Evolutionary conservation across 2,329 filamentous ascomycete genomes (phyloP).

Genomic region (Verticillium albo-atrum): DNA sequence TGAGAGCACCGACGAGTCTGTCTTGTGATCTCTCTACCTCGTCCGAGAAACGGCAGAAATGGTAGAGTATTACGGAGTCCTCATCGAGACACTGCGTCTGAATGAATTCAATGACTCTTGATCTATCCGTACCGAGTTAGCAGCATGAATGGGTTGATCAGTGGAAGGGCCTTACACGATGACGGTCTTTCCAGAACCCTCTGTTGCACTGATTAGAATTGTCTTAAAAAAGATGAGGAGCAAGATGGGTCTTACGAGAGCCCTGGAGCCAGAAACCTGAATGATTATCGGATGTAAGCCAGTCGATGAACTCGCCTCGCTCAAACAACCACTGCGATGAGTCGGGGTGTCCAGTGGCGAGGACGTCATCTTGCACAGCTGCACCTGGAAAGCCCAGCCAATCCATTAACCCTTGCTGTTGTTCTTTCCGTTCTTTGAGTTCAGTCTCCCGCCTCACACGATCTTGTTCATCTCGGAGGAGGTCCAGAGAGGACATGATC

Average conservation of each 20-base stretch:
- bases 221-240: not conserved
- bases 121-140: not conserved
- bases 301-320: not conserved
- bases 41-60: not conserved
- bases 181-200: not conserved
- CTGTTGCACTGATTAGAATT: not conserved
- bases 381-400: not conserved
- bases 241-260: not conserved
- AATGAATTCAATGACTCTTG: not conserved
- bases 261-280: not conserved
- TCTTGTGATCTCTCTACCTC: not conserved
- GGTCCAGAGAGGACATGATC: not conserved
- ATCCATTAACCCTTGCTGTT: not conserved
- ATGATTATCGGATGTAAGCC: not conserved
- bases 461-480: not conserved
- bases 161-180: not conserved
- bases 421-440: not conserved
- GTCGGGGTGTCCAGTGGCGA: not conserved
- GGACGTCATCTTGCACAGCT: not conserved
- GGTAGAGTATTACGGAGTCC: not conserved
- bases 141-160: not conserved
- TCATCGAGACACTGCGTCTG: not conserved
- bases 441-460: not conserved
- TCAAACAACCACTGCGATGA: not conserved
- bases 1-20: not conserved